These are phyloP conservation scores for Lathyrus tuberosus DNA, from an alignment of 306 rosid species.

Conservation along the genomic window DNA sequence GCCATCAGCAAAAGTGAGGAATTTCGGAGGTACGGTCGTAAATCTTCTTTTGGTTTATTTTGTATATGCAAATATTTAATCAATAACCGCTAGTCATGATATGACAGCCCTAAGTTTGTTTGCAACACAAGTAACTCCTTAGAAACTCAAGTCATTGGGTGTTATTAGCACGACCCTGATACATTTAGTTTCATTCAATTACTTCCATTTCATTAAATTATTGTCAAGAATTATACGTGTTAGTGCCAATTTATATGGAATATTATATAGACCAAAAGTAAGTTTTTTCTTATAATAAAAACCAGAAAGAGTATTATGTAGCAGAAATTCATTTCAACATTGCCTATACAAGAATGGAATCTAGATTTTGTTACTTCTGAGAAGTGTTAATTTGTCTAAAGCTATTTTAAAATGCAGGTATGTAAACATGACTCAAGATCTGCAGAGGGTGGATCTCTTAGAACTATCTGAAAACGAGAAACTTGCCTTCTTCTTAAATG, in stretches of 20 bases:
- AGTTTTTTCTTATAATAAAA: no score
- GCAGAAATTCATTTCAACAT: not conserved
- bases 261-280: no score
- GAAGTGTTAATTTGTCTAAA: not conserved
- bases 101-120: not conserved
- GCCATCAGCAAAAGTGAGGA: slow-evolving; percentile 90
- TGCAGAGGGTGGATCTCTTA: slow-evolving; percentile 69
- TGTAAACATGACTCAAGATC: slow-evolving; percentile 72
- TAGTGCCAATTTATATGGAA: not conserved
- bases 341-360: not conserved
- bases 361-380: not conserved
- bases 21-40: slow-evolving; percentile 68
- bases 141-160: not conserved
- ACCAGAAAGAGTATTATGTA: not conserved
- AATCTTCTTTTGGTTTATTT: not conserved
- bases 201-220: not conserved
- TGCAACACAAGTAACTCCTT: not conserved
- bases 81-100: not conserved
- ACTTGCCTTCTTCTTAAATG: slow-evolving; percentile 79
- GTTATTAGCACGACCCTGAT: not conserved
- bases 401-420: slow-evolving; percentile 56
- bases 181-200: not conserved
- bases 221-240: no score
- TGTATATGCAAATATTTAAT: not conserved
- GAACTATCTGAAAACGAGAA: slow-evolving; percentile 69